A percentile compares a stretch with the other conserved stretches of the same genome.
These are phyloP conservation scores for Trametes versicolor DNA, from an alignment of 1,284 basidiomycete genomes.

Conservation along the genomic window DNA sequence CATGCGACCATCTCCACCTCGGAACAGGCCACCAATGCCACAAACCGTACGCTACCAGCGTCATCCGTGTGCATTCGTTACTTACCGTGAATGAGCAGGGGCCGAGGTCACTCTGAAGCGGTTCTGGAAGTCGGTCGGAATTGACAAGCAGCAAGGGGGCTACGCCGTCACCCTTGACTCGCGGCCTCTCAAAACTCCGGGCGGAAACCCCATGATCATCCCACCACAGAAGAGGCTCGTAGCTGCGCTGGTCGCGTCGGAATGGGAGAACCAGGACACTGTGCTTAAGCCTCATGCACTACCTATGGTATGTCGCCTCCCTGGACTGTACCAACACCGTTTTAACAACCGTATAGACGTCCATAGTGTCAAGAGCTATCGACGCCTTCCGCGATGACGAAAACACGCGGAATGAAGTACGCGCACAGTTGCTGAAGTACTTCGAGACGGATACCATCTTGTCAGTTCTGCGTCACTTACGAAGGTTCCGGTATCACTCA, in stretches of 20 bases:
- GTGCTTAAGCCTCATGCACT: slow-evolving; percentile 91
- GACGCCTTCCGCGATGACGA: slow-evolving; percentile 75
- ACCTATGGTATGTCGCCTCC: slow-evolving; percentile 80
- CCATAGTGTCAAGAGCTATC: slow-evolving; percentile 88
- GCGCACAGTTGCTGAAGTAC: slow-evolving; percentile 83
- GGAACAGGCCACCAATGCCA: slow-evolving; percentile 42
- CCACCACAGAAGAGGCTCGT: slow-evolving; percentile 78
- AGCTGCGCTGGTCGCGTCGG: slow-evolving; percentile 89
- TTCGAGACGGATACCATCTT: slow-evolving; percentile 97
- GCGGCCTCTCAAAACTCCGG: slow-evolving; percentile 89
- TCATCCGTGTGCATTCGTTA: not conserved
- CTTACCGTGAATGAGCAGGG: slow-evolving; percentile 56
- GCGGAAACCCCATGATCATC: slow-evolving; percentile 77
- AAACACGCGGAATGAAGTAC: slow-evolving; percentile 69
- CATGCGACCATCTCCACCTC: slow-evolving; percentile 36
- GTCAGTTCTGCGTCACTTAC: slow-evolving; percentile 52
- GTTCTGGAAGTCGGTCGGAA: slow-evolving; percentile 91
- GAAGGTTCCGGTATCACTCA: not conserved
- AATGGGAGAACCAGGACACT: slow-evolving; percentile 95
- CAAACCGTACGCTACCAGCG: slow-evolving; percentile 42
- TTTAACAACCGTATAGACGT: slow-evolving; percentile 68
- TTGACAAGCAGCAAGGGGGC: slow-evolving; percentile 68
- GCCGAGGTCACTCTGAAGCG: slow-evolving; percentile 87
- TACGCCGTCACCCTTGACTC: slow-evolving; percentile 85
- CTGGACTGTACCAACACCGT: not conserved